Conservation (phyloP, 306 rosid genomes). For the Oemleria cerasiformis region DNA sequence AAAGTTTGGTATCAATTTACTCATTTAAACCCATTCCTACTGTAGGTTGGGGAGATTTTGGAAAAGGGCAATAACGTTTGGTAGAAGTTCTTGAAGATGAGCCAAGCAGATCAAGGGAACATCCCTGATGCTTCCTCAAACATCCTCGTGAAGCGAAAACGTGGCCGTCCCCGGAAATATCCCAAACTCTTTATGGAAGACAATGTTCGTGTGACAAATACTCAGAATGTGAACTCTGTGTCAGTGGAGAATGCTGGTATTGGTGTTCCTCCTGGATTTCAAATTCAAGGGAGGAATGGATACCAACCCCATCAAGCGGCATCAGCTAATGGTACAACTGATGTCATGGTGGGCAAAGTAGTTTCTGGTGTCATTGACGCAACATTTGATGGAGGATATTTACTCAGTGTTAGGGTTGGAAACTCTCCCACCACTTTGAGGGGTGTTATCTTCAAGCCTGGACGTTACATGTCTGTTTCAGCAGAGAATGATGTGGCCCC, state of each 20-base stretch:
- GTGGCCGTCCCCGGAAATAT: conserved; percentile 94
- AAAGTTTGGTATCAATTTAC: background rate
- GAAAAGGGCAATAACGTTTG: conserved; percentile 10
- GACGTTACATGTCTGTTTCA: conserved; percentile 65
- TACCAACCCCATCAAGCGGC: conserved; percentile 47
- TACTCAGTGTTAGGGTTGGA: conserved; percentile 77
- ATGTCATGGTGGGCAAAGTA: conserved; percentile 57
- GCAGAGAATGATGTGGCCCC: conserved; percentile 89
- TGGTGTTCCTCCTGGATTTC: conserved; percentile 47
- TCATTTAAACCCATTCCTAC: conserved; percentile 4
- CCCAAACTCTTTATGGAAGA: conserved; percentile 53
- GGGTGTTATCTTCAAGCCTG: conserved; percentile 87
- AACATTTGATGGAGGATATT: conserved; percentile 87
- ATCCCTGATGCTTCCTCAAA: conserved; percentile 54
- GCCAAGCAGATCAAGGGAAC: conserved; percentile 51
- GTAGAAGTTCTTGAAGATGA: conserved; percentile 40
- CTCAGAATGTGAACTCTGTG: conserved; percentile 37
- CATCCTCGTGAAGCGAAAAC: conserved; percentile 77
- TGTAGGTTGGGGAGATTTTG: conserved; percentile 24
- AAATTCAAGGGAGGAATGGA: conserved; percentile 41
- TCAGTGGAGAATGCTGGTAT: conserved; percentile 31
- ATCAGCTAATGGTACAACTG: conserved; percentile 32
- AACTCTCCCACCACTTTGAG: conserved; percentile 64
- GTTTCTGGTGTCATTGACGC: conserved; percentile 89
- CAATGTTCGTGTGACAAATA: conserved; percentile 26